These are phyloP conservation scores for Pseudocercospora fijiensis DNA, from an alignment of 2,329 filamentous ascomycete genomes.

Conservation along the genomic window DNA sequence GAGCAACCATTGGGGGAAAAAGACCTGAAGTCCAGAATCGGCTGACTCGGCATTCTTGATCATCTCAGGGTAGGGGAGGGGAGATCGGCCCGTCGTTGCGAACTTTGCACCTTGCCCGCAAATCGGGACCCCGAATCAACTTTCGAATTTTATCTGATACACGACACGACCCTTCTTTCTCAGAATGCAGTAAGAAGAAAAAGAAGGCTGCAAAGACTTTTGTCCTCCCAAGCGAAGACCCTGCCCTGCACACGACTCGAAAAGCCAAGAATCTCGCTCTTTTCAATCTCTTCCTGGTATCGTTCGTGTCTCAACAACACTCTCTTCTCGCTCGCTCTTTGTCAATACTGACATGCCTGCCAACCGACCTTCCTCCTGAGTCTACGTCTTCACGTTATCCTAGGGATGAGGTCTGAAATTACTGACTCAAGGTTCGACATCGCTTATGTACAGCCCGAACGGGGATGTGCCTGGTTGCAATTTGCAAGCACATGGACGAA, in stretches of 20 bases:
- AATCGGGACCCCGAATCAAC: neutral
- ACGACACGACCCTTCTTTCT: neutral
- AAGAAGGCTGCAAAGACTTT: neutral
- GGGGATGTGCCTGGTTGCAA: neutral
- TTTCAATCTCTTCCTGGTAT: neutral
- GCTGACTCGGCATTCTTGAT: slow-evolving; percentile 5
- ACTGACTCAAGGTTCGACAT: slow-evolving; percentile 4
- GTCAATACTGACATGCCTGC: neutral
- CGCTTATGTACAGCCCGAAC: neutral
- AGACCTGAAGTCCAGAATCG: neutral
- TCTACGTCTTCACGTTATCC: neutral
- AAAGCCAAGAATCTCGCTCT: neutral
- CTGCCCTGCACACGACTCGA: neutral
- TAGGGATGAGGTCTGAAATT: neutral
- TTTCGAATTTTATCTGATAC: neutral
- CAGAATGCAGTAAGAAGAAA: neutral
- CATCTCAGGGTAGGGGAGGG: neutral
- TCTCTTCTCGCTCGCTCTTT: neutral
- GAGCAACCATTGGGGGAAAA: neutral
- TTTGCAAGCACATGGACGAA: neutral
- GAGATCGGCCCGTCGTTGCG: neutral
- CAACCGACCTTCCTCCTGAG: neutral
- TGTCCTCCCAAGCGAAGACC: neutral
- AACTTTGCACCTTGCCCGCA: too few species aligned
- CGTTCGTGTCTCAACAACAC: neutral